These are phyloP conservation scores for Alternaria angustiovoidea DNA, from an alignment of 2,329 filamentous ascomycete species.

Conservation along the genomic window DNA sequence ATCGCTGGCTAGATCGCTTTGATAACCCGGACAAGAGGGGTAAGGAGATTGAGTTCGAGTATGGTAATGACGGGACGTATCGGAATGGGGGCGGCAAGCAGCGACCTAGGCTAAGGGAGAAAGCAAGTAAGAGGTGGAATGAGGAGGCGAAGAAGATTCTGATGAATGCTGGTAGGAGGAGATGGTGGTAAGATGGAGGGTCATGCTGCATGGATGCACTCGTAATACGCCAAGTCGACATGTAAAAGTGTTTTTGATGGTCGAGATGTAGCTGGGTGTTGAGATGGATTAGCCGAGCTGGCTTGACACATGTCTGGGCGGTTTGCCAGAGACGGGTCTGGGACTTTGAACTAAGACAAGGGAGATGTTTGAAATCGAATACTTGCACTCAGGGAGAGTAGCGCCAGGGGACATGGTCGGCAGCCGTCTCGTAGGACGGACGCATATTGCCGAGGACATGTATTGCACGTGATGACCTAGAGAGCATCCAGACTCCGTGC, in stretches of 20 bases:
- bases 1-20: conserved; percentile 21
- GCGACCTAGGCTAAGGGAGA: background rate
- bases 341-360: too few relatives aligned
- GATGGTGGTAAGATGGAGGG: background rate
- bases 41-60: conserved; percentile 15
- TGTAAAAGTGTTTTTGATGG: background rate
- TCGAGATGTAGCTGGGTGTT: background rate
- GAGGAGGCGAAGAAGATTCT: background rate
- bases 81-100: conserved; percentile 9
- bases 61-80: conserved; percentile 8
- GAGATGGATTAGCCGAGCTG: background rate
- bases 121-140: conserved; percentile 7
- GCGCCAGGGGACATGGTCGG: background rate
- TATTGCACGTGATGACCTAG: background rate
- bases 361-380: background rate
- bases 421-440: background rate
- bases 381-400: background rate
- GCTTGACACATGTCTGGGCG: background rate
- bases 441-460: background rate
- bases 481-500: background rate
- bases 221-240: background rate
- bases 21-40: conserved; percentile 16
- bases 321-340: background rate
- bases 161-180: background rate
- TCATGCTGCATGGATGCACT: background rate